A percentile compares a stretch with the other conserved stretches of the same genome.
These are phyloP conservation scores for Stephania japonica DNA, from an alignment of 164 flowering plant species.

Conservation along the genomic window DNA sequence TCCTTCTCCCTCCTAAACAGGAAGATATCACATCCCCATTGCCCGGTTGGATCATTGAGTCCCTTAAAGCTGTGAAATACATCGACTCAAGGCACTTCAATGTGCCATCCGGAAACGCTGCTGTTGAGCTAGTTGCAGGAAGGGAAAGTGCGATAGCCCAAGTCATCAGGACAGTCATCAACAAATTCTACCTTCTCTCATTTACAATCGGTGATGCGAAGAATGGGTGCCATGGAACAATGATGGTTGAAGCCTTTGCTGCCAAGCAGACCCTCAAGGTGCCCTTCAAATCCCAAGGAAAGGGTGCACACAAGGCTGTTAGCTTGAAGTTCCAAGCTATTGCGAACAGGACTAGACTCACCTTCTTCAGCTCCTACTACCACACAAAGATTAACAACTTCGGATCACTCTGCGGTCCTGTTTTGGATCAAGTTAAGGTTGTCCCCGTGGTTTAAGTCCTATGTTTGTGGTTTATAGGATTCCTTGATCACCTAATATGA, in stretches of 20 bases:
- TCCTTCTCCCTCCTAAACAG: conserved; percentile 9
- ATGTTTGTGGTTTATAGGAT: not conserved
- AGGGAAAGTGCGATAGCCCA: conserved; percentile 8
- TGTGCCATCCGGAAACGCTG: conserved; percentile 3
- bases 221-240: conserved; percentile 8
- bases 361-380: conserved; percentile 2
- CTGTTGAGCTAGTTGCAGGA: conserved; percentile 8
- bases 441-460: not conserved
- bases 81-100: conserved; percentile 5
- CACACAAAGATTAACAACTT: not conserved
- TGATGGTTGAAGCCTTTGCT: conserved; percentile 8
- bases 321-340: conserved; percentile 5
- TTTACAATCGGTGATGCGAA: conserved; percentile 1
- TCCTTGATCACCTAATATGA: not conserved
- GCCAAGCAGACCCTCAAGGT: not conserved
- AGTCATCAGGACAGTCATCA: not conserved
- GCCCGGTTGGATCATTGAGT: conserved; percentile 10
- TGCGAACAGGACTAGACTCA: not conserved
- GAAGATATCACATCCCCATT: not conserved
- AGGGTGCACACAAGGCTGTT: conserved; percentile 6
- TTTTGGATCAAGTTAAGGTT: conserved; percentile 5
- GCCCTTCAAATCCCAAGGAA: conserved; percentile 6
- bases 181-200: not conserved
- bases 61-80: conserved; percentile 7
- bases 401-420: conserved; percentile 4